Percentiles rank a stretch among this genome's conserved stretches.
These are phyloP conservation scores for Beta macrorhiza DNA, from an alignment of 179 eudicot species.

Conservation along the genomic window DNA sequence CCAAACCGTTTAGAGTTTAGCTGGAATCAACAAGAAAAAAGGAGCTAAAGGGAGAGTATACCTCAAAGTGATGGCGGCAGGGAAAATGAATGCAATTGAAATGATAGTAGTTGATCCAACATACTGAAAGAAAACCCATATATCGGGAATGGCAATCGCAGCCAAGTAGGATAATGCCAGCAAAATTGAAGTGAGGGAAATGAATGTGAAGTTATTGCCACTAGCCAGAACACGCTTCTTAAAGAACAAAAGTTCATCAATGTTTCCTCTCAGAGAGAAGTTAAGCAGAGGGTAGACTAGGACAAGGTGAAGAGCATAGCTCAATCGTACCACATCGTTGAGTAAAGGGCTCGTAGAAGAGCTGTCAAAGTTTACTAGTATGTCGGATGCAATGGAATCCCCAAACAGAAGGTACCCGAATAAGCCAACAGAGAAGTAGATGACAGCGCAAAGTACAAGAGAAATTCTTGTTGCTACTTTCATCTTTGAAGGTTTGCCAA, in stretches of 20 bases:
- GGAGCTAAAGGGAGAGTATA: conserved; percentile 27
- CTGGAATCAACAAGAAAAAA: neutral
- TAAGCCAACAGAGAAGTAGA: conserved; percentile 82
- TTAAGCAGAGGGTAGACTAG: conserved; percentile 81
- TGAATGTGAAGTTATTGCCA: conserved; percentile 46
- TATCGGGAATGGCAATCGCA: conserved; percentile 72
- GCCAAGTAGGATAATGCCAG: conserved; percentile 52
- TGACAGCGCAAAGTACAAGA: conserved; percentile 54
- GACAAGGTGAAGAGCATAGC: conserved; percentile 87
- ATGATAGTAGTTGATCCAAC: conserved; percentile 82
- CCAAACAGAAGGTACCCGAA: conserved; percentile 88
- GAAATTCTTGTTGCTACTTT: conserved; percentile 63
- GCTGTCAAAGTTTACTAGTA: conserved; percentile 82
- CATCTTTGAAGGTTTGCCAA: conserved; percentile 69
- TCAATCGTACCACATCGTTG: conserved; percentile 62
- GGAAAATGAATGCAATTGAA: conserved; percentile 78
- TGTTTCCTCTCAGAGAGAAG: conserved; percentile 61
- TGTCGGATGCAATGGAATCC: conserved; percentile 81
- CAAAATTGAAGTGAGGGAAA: conserved; percentile 47
- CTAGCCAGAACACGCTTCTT: conserved; percentile 37
- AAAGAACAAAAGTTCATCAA: conserved; percentile 68
- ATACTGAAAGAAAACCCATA: conserved; percentile 84
- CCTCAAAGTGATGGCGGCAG: conserved; percentile 76
- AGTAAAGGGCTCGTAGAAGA: conserved; percentile 47
- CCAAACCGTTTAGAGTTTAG: no score